Evolutionary conservation across 2,329 filamentous ascomycete species (phyloP).

Genomic region (Paraphaeosphaeria minitans): DNA sequence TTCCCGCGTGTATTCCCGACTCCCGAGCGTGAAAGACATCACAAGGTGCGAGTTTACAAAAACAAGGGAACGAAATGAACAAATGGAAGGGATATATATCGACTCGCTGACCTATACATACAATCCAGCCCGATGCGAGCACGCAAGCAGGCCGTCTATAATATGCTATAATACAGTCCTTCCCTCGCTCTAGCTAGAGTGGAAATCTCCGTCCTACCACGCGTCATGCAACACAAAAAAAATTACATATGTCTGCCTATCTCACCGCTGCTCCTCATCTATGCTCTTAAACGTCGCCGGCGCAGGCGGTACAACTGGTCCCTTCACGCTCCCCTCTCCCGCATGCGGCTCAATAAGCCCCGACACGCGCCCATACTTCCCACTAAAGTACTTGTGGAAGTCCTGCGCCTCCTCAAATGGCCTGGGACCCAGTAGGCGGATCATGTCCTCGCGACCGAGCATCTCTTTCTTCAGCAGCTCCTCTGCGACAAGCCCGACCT

Average conservation of each 20-base stretch:
- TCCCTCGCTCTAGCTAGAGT: neutral
- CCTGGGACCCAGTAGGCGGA: constrained; percentile 81
- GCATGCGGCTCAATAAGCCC: constrained; percentile 41
- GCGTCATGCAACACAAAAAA: neutral
- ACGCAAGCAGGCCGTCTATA: neutral
- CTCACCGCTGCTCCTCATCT: constrained; percentile 16
- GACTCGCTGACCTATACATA: neutral
- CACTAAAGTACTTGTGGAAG: constrained; percentile 88
- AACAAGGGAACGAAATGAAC: neutral
- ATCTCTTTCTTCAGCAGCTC: constrained; percentile 93
- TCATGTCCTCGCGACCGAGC: constrained; percentile 87
- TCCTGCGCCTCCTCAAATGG: constrained; percentile 86
- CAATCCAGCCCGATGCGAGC: neutral
- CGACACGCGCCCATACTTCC: constrained; percentile 42
- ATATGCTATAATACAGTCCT: constrained; percentile 1
- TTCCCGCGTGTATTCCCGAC: no score
- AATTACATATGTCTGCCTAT: neutral
- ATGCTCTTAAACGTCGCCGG: constrained; percentile 26
- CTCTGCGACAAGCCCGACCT: constrained; percentile 89
- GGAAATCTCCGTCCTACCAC: neutral
- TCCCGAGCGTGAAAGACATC: no score
- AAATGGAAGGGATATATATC: neutral
- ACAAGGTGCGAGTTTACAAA: no score
- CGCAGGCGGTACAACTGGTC: constrained; percentile 40
- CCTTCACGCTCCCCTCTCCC: constrained; percentile 40